These are phyloP conservation scores for Warburgia ugandensis DNA, from an alignment of 164 flowering plant genomes.

Conservation along the genomic window DNA sequence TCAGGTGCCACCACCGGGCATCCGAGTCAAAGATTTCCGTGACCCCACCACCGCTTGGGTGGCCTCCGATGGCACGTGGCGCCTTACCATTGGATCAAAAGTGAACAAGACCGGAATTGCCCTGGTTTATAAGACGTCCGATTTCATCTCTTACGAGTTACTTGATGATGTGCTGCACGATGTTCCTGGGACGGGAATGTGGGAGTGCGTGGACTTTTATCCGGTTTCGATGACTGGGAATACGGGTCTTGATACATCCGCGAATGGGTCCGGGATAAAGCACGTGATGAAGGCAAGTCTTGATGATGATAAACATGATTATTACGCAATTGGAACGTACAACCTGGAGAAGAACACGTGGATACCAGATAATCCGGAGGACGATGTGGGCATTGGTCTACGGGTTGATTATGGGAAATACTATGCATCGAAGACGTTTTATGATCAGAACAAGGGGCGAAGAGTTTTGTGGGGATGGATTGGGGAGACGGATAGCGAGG, in stretches of 20 bases:
- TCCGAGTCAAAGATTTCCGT: conserved; percentile 48
- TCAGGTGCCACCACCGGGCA: conserved; percentile 60
- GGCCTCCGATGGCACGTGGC: conserved; percentile 50
- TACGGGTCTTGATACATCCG: conserved; percentile 62
- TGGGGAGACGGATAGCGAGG: conserved; percentile 60
- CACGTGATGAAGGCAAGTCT: conserved; percentile 74
- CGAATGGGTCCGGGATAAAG: conserved; percentile 48
- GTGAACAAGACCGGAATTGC: conserved; percentile 50
- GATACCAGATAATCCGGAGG: conserved; percentile 54
- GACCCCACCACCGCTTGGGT: conserved; percentile 86
- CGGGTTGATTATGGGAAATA: conserved; percentile 64
- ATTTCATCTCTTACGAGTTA: conserved; percentile 43
- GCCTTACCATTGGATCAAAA: conserved; percentile 57
- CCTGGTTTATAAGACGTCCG: conserved; percentile 53
- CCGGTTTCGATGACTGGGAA: conserved; percentile 42
- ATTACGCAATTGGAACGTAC: conserved; percentile 72
- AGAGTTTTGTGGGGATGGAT: conserved; percentile 86
- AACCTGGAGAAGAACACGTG: conserved; percentile 28
- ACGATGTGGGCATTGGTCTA: conserved; percentile 68
- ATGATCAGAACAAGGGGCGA: conserved; percentile 52
- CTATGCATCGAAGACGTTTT: conserved; percentile 85
- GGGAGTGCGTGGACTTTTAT: conserved; percentile 95
- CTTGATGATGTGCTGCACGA: conserved; percentile 40
- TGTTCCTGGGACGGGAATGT: conserved; percentile 75
- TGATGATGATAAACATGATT: conserved; percentile 60